Evolutionary conservation across 148 eudicot genomes (phyloP), one percentile per base, ranked within the genome.

Genomic region (Chenopodium quinoa): DNA sequence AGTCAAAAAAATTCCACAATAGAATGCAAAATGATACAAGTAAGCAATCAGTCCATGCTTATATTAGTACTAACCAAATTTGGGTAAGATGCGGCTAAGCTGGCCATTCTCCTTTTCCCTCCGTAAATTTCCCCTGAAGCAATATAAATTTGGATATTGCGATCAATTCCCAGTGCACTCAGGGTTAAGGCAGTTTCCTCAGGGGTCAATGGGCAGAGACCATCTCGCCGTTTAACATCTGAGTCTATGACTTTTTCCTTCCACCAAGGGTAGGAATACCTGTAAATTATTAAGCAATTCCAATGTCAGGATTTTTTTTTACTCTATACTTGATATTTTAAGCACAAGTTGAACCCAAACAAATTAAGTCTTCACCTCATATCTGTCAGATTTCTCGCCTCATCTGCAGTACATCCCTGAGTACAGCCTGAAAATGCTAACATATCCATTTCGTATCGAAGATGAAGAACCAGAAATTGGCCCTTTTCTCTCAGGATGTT

Each of bases 191-290:
- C 89, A 17, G 91, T 88, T 87, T 92, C 95, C 82, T 92, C 95
- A 0, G 93, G 93, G 19, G 95, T 92, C 87, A 91, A 83, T 12
- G 96, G 96, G 84, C 96, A 92, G 19, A 91, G 84, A 31, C 96
- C 96, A 71, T 91, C 92, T 88, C 84, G 85, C 82, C 96, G 78
- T 80, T 91, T 92, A 73, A 86, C 73, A 72, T 92, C 86, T 3
- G 96, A 91, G 83, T 92, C 88, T 67, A 90, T 92, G 66, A 82
- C 82, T 81, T 92, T 92, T 74, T 92, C 96, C 88, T 92, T 92
- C 93, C 96, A 92, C 93, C 96, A 92, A 11, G 96, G 92, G 76
- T 92, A 92, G 14, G 93, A 90, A 68, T 92, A 92, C 85, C 96
- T 92, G 82, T 32, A 73, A 69, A 56, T 75, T 20, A 32, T 14